Evolutionary conservation across 2,329 filamentous ascomycete species (phyloP).

Genomic region (Xylaria sp.): DNA sequence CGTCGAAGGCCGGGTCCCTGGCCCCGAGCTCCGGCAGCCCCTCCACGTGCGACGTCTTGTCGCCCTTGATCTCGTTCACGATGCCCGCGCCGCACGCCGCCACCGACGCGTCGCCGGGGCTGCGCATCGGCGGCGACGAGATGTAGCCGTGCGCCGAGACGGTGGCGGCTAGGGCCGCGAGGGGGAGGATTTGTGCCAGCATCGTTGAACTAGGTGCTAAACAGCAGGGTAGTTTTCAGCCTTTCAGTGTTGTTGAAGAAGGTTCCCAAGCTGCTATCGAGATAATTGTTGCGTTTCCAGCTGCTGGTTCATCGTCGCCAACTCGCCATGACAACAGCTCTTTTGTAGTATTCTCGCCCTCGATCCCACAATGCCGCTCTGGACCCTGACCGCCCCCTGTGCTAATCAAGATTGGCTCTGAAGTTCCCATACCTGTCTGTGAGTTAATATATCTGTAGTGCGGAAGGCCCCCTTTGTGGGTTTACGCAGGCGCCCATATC

Average conservation of each 20-base stretch:
- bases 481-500: constrained; percentile 18
- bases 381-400: background rate
- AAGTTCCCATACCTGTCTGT: constrained; percentile 5
- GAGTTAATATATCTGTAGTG: constrained; percentile 26
- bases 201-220: constrained; percentile 14
- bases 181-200: constrained; percentile 22
- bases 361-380: background rate
- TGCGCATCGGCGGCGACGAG: constrained; percentile 28
- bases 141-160: constrained; percentile 34
- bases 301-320: background rate
- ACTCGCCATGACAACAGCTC: background rate
- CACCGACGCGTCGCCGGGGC: constrained; percentile 28
- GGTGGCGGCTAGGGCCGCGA: constrained; percentile 28
- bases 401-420: background rate
- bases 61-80: constrained; percentile 29
- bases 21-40: constrained; percentile 37
- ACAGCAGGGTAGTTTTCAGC: background rate
- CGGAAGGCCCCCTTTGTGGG: constrained; percentile 15
- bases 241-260: background rate
- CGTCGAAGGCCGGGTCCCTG: constrained; percentile 29
- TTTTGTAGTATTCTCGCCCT: background rate
- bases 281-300: background rate
- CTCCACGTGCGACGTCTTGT: constrained; percentile 38
- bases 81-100: constrained; percentile 32
- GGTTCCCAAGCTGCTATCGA: background rate